phyloP scores from a whole-genome alignment of 2,329 filamentous ascomycete genomes.

The Falciphora oryzae region DNA sequence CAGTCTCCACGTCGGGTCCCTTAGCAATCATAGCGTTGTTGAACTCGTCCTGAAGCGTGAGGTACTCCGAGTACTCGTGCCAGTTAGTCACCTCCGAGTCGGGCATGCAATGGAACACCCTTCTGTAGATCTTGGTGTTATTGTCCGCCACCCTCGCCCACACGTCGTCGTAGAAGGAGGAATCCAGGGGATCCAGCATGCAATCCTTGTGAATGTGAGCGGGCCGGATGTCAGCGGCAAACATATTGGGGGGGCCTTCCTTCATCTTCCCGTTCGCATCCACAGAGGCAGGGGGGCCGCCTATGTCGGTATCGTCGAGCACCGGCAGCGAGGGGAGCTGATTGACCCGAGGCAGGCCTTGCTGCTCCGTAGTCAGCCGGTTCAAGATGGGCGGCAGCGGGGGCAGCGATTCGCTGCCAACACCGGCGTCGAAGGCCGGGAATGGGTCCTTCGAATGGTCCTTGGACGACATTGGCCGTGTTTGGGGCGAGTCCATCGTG shows the following conservation, averaged over 20 bases:
- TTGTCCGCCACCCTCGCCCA: constrained; percentile 87
- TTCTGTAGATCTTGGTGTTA: constrained; percentile 90
- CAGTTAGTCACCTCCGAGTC: constrained; percentile 91
- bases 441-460: background rate
- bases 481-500: constrained; percentile 46
- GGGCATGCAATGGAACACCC: constrained; percentile 94
- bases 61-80: constrained; percentile 86
- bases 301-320: constrained; percentile 75
- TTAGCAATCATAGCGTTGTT: constrained; percentile 52
- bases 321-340: constrained; percentile 66
- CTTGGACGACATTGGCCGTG: constrained; percentile 11
- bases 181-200: constrained; percentile 84
- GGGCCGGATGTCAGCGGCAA: constrained; percentile 62
- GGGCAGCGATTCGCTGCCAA: constrained; percentile 46
- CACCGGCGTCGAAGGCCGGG: constrained; percentile 21
- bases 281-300: constrained; percentile 59
- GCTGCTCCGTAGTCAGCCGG: constrained; percentile 57
- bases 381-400: constrained; percentile 48
- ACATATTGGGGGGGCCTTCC: constrained; percentile 40
- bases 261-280: constrained; percentile 46
- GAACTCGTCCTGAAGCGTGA: constrained; percentile 72
- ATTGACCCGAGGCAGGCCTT: constrained; percentile 59
- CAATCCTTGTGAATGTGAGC: constrained; percentile 81
- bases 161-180: constrained; percentile 77
- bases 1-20: constrained; percentile 25